Evolutionary conservation across 257 asterid species (phyloP).

Genomic region (Solanum clarkiae): DNA sequence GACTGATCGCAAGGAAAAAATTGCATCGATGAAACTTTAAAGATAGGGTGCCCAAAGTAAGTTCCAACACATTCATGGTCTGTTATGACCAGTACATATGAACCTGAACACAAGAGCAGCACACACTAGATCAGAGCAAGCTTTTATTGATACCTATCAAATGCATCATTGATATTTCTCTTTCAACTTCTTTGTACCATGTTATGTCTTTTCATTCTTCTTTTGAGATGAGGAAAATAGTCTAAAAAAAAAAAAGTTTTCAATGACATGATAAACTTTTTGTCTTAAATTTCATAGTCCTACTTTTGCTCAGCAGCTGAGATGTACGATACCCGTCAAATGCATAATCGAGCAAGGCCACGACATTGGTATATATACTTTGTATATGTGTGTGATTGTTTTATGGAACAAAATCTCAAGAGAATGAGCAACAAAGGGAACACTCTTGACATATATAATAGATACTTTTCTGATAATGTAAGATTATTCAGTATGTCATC

Average conservation of each 20-base stretch:
- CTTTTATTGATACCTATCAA: background rate
- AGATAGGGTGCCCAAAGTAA: slow-evolving; percentile 66
- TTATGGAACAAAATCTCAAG: background rate
- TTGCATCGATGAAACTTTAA: slow-evolving; percentile 65
- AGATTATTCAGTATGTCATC: background rate
- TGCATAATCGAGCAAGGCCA: background rate
- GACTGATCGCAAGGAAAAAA: slow-evolving; percentile 73
- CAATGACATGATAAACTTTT: background rate
- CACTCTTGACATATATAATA: background rate
- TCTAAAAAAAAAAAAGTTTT: background rate
- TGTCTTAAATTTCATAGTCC: background rate
- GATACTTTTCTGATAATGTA: background rate
- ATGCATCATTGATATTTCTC: background rate
- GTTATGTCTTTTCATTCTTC: background rate
- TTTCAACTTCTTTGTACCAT: background rate
- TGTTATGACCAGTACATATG: slow-evolving; percentile 61
- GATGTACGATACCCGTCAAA: background rate
- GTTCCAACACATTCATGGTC: slow-evolving; percentile 79
- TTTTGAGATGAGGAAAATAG: background rate
- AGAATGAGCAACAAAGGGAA: background rate
- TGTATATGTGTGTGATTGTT: background rate
- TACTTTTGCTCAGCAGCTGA: background rate
- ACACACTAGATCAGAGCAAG: background rate
- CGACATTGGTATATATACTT: background rate
- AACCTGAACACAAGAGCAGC: slow-evolving; percentile 35